A percentile compares a stretch with the other conserved stretches of the same genome.
Conservation (phyloP, 2,329 filamentous ascomycete species). For the Colletotrichum lindemuthianum region DNA sequence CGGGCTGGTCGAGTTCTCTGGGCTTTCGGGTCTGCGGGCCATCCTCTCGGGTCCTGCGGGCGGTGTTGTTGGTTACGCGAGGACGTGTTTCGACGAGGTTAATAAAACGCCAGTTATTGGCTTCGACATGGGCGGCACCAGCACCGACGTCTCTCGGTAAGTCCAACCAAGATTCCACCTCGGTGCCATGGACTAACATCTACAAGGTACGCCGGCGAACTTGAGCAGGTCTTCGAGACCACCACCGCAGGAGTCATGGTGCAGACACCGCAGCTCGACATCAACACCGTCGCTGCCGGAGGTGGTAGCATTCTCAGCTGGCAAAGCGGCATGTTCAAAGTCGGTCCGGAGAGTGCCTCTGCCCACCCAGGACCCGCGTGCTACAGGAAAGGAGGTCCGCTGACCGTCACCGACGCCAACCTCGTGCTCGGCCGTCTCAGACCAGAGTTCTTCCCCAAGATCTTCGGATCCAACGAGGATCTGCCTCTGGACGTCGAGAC, state of each 20-base stretch:
- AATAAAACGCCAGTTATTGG: constrained; percentile 78
- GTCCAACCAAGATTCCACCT: constrained; percentile 44
- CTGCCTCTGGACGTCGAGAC: constrained; percentile 58
- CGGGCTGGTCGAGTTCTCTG: constrained; percentile 62
- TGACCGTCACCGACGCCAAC: constrained; percentile 79
- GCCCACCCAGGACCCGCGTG: constrained; percentile 78
- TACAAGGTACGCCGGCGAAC: constrained; percentile 27
- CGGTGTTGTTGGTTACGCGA: constrained; percentile 80
- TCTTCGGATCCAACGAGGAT: constrained; percentile 76
- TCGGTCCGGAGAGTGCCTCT: constrained; percentile 76
- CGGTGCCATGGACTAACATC: neutral
- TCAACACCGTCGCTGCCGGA: constrained; percentile 78
- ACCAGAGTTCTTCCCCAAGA: constrained; percentile 76
- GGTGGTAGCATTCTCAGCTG: constrained; percentile 76
- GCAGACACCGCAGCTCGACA: constrained; percentile 60
- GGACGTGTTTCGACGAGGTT: constrained; percentile 76
- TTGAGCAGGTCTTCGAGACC: constrained; percentile 70
- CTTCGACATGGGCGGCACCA: constrained; percentile 78
- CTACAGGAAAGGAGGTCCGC: constrained; percentile 75
- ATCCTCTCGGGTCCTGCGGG: constrained; percentile 81
- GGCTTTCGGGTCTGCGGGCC: constrained; percentile 74
- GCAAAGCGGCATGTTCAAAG: constrained; percentile 77
- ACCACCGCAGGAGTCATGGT: constrained; percentile 80
- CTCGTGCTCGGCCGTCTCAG: constrained; percentile 69
- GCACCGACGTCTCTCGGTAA: constrained; percentile 78